These are phyloP conservation scores for Acacia pycnantha DNA, from an alignment of 331 rosid species.

Conservation along the genomic window DNA sequence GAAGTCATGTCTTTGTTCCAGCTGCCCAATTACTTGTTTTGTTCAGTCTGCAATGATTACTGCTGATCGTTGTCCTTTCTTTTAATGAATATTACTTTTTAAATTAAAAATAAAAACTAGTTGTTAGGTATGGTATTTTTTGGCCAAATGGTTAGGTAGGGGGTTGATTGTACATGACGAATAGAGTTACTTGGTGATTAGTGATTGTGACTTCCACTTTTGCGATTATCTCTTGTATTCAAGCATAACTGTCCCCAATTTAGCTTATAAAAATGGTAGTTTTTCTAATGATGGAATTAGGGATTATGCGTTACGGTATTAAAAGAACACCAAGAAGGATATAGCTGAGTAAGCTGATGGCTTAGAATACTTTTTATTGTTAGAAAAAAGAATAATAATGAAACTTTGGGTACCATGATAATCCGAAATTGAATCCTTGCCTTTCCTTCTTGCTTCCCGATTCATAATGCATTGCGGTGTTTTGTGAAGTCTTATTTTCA, in stretches of 20 bases:
- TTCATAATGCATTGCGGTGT: conserved; percentile 12
- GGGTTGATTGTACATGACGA: conserved; percentile 22
- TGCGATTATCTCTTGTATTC: conserved; percentile 19
- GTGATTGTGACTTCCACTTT: conserved; percentile 19
- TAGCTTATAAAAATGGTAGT: conserved; percentile 7
- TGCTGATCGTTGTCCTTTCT: background rate
- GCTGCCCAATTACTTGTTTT: conserved; percentile 16
- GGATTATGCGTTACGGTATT: background rate
- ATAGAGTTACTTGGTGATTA: conserved; percentile 28
- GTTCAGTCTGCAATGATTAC: conserved; percentile 16
- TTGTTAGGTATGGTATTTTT: conserved; percentile 27
- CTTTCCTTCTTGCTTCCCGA: conserved; percentile 20
- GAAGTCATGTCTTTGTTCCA: background rate
- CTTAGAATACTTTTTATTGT: background rate
- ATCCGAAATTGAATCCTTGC: conserved; percentile 3
- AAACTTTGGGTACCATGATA: background rate
- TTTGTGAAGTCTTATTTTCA: background rate
- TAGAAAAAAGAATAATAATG: background rate
- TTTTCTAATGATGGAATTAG: background rate
- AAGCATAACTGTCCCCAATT: background rate
- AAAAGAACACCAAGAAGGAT: background rate
- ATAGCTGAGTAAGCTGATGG: background rate
- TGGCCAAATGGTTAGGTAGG: no score
- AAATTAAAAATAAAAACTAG: background rate
- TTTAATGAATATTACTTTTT: background rate